These are phyloP conservation scores for Puccinia horiana DNA, from an alignment of 1,284 basidiomycete species.

Conservation along the genomic window DNA sequence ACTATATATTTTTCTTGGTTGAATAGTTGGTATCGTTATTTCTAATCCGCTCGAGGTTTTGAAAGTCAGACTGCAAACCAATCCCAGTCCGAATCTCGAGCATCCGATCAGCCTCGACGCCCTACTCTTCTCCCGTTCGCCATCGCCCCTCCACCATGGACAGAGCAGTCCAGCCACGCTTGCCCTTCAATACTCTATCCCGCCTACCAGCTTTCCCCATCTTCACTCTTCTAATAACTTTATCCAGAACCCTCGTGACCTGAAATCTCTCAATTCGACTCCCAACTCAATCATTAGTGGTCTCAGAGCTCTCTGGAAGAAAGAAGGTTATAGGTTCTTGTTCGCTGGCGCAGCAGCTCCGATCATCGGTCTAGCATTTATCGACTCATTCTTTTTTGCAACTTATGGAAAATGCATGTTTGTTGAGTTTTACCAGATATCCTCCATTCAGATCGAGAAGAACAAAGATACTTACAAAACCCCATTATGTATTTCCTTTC, in stretches of 20 bases:
- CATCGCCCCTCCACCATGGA: conserved; percentile 29
- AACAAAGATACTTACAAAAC: not conserved
- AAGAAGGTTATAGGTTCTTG: conserved; percentile 55
- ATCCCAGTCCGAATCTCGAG: conserved; percentile 46
- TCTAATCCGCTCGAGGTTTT: conserved; percentile 54
- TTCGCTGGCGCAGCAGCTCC: conserved; percentile 56
- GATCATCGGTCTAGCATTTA: conserved; percentile 56
- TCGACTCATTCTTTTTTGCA: conserved; percentile 57
- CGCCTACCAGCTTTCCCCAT: conserved; percentile 25
- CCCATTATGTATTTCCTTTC: not conserved
- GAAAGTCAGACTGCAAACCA: conserved; percentile 56
- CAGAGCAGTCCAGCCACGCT: conserved; percentile 34
- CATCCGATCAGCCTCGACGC: conserved; percentile 37
- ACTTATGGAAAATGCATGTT: conserved; percentile 56
- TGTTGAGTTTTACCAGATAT: conserved; percentile 46
- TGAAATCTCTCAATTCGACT: conserved; percentile 1
- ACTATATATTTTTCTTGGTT: too few species aligned
- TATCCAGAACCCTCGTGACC: not conserved
- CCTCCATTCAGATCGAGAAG: not conserved
- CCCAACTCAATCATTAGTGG: conserved; percentile 46
- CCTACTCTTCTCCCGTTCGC: conserved; percentile 48
- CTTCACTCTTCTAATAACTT: conserved; percentile 28
- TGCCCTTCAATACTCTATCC: conserved; percentile 38
- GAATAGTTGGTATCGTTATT: conserved; percentile 53
- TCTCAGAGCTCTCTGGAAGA: conserved; percentile 52